A percentile compares a stretch with the other conserved stretches of the same genome.
phyloP scores from a whole-genome alignment of 2,329 filamentous ascomycete genomes.

The Sclerotinia spermophila region DNA sequence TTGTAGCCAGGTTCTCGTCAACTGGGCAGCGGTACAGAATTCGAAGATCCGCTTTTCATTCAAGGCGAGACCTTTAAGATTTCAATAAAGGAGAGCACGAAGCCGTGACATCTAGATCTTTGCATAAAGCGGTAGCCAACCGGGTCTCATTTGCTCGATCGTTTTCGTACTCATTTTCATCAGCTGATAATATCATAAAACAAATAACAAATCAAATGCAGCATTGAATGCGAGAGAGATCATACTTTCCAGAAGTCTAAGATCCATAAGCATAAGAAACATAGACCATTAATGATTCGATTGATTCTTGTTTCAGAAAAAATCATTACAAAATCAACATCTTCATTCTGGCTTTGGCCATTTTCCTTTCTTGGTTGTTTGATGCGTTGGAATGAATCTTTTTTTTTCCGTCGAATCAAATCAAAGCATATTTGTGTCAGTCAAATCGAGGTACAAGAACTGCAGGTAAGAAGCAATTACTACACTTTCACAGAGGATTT shows the following conservation, averaged over 20 bases:
- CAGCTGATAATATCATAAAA: conserved; percentile 13
- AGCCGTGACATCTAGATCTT: conserved; percentile 14
- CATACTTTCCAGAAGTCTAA: not conserved
- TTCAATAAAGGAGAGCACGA: not conserved
- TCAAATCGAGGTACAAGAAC: conserved; percentile 9
- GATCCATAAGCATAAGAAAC: not conserved
- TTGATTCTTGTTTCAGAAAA: not conserved
- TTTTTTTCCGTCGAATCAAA: not conserved
- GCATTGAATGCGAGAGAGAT: not conserved
- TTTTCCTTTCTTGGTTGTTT: not conserved
- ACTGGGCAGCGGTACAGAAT: conserved; percentile 19
- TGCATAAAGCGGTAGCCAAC: conserved; percentile 18
- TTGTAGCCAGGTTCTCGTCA: conserved; percentile 19
- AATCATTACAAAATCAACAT: not conserved
- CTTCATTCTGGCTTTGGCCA: not conserved
- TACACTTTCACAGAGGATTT: conserved; percentile 1
- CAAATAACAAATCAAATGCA: not conserved
- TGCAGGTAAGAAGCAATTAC: not conserved
- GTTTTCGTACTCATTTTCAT: conserved; percentile 6
- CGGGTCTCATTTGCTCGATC: conserved; percentile 4
- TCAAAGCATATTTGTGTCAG: not conserved
- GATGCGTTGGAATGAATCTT: not conserved
- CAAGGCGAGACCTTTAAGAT: conserved; percentile 5
- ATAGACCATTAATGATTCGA: not conserved
- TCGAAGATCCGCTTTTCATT: conserved; percentile 16